phyloP scores from a whole-genome alignment of 257 asterid genomes.

The Scutellaria minor region DNA sequence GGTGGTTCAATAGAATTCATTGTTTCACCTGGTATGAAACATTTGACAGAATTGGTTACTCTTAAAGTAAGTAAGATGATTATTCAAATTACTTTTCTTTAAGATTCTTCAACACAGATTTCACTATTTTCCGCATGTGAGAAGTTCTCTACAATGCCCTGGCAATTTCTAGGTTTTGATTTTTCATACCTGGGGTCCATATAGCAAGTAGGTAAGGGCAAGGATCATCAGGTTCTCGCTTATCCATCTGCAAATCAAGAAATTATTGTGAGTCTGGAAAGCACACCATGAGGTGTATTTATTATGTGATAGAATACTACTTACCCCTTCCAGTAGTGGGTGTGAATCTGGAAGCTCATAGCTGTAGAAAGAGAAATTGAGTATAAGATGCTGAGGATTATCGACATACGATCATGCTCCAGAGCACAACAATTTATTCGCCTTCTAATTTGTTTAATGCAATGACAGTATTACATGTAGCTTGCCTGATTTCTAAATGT shows the following conservation, averaged over 20 bases:
- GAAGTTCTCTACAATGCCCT: not conserved
- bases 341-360: constrained; percentile 96
- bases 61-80: constrained; percentile 10
- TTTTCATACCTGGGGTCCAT: constrained; percentile 91
- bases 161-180: constrained; percentile 15
- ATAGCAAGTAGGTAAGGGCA: constrained; percentile 90
- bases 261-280: constrained; percentile 30
- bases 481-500: constrained; percentile 8
- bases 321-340: constrained; percentile 83
- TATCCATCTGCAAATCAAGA: constrained; percentile 69
- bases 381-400: constrained; percentile 23
- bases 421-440: constrained; percentile 14
- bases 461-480: constrained; percentile 10
- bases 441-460: not conserved
- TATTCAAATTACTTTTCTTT: not conserved
- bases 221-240: constrained; percentile 95
- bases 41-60: constrained; percentile 32
- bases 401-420: constrained; percentile 22
- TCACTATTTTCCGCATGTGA: constrained; percentile 20
- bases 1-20: constrained; percentile 84
- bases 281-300: constrained; percentile 12
- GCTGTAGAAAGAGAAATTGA: constrained; percentile 56
- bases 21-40: constrained; percentile 77
- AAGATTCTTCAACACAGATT: constrained; percentile 6
- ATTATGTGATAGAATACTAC: constrained; percentile 38